Evolutionary conservation across 768 basidiomycete genomes (phyloP).

Genomic region (Termitomyces titanicus): DNA sequence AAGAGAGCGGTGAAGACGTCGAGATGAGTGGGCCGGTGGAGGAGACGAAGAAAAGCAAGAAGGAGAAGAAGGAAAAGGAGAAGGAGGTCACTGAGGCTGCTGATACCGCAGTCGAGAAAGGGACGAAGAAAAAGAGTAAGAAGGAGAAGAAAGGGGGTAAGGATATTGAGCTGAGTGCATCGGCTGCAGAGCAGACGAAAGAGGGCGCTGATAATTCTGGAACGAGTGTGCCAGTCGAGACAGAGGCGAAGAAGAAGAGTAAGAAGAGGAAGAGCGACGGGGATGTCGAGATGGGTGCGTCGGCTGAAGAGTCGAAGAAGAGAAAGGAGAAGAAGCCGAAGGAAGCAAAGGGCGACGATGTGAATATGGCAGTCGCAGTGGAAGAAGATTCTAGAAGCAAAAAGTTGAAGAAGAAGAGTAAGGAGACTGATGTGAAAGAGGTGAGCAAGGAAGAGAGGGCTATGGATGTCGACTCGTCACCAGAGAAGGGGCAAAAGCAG

Average conservation of each 20-base stretch:
- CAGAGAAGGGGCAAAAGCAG: conserved; percentile 15
- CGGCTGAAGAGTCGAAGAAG: conserved; percentile 16
- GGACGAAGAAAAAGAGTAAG: conserved; percentile 13
- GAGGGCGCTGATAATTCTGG: too few species aligned
- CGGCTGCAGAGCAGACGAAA: too few species aligned
- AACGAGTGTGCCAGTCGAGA: background rate
- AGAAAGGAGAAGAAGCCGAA: conserved; percentile 11
- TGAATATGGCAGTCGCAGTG: background rate
- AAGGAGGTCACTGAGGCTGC: conserved; percentile 13
- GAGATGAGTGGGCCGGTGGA: conserved; percentile 6
- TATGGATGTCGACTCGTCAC: conserved; percentile 7
- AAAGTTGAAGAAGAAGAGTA: background rate
- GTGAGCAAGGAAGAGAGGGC: background rate
- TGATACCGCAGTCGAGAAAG: conserved; percentile 14
- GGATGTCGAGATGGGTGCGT: conserved; percentile 12
- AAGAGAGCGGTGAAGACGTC: conserved; percentile 12
- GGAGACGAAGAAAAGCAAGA: conserved; percentile 7
- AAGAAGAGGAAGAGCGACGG: conserved; percentile 7
- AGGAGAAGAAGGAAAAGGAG: conserved; percentile 16
- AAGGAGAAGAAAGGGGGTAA: conserved; percentile 21
- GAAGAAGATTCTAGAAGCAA: background rate
- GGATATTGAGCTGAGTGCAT: conserved; percentile 7
- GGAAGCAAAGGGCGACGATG: background rate
- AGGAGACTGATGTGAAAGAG: background rate
- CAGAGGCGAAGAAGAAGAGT: conserved; percentile 3